Evolutionary conservation across 306 rosid species (phyloP), one percentile per base, ranked within the genome.

Genomic region (Dryas drummondii): DNA sequence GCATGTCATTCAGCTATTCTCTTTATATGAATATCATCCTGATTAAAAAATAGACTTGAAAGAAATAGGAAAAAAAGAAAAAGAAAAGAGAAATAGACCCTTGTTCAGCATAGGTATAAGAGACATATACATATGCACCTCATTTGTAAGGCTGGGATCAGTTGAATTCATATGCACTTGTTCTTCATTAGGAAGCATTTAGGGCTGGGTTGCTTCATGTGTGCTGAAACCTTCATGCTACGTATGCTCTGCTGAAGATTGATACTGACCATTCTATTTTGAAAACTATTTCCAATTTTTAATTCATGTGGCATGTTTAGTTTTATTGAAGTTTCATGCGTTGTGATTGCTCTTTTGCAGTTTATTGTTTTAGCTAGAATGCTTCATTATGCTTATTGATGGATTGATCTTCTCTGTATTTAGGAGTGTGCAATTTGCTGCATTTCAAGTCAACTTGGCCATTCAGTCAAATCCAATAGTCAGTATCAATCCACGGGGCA

Each of bases 81-180:
- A 55, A 4, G 49, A 7, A 17, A n/a, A 41, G 7, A 1, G 4
- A 70, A 4, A 26, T 54, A 5, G 14, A 11, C 51, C 48, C 40
- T 16, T 69, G 5, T 15, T 16, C 10, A 69, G 51, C 64, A 9
- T 42, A 40, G 19, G 53, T 10, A 57, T 17, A 41, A 66, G 17
- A 19, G 54, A 46, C 11, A n/a, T 46, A 50, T 46, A 16, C 65
- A 17, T 59, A 55, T n/a, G 65, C 65, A 71, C 52, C 53, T 71
- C 22, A 26, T 19, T 19, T 17, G 4, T 3, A 55, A 17, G 14
- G 54, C 14, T 59, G 42, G 37, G 37, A 8, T 16, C 52, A 42
- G 37, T 7, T 46, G 9, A 46, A 46, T 46, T 65, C 17, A 7
- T 65, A 42, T 44, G 40, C 9, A 17, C 8, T 15, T 63, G 68